Evolutionary conservation across 306 rosid genomes (phyloP).

Genomic region (Lupinus albus): DNA sequence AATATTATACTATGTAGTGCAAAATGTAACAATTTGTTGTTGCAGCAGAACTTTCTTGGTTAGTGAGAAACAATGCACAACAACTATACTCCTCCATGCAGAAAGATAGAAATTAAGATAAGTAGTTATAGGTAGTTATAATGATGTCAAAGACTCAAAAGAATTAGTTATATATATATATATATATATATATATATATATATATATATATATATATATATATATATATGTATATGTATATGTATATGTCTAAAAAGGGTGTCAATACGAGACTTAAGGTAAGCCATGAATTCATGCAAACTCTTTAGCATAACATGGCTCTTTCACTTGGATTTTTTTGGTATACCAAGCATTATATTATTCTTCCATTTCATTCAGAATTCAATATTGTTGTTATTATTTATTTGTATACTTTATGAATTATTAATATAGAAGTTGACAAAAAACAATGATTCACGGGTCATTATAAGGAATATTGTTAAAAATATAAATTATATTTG

Average conservation of each 20-base stretch:
- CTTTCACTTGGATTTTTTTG: slow-evolving; percentile 35
- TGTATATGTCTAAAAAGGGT: no score
- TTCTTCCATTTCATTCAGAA: neutral
- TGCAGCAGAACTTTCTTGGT: neutral
- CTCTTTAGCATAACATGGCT: neutral
- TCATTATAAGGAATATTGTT: slow-evolving; percentile 8
- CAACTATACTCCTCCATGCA: slow-evolving; percentile 34
- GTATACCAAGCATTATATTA: slow-evolving; percentile 40
- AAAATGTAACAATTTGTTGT: slow-evolving; percentile 31
- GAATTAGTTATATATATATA: slow-evolving; percentile 38
- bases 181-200: no score
- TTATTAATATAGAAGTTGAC: no score
- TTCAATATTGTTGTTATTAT: neutral
- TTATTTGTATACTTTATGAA: no score
- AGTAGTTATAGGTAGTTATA: slow-evolving; percentile 33
- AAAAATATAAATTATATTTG: neutral
- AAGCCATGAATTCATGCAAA: slow-evolving; percentile 36
- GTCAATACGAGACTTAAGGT: slow-evolving; percentile 61
- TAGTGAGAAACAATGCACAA: slow-evolving; percentile 13
- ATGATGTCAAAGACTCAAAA: slow-evolving; percentile 44
- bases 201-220: no score
- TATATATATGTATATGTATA: no score
- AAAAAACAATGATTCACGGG: neutral
- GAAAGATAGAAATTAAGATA: neutral
- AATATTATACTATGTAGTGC: neutral